Base-by-base conservation (phyloP, 2,329 filamentous ascomycete species). In the Nemania bipapillata region DNA sequence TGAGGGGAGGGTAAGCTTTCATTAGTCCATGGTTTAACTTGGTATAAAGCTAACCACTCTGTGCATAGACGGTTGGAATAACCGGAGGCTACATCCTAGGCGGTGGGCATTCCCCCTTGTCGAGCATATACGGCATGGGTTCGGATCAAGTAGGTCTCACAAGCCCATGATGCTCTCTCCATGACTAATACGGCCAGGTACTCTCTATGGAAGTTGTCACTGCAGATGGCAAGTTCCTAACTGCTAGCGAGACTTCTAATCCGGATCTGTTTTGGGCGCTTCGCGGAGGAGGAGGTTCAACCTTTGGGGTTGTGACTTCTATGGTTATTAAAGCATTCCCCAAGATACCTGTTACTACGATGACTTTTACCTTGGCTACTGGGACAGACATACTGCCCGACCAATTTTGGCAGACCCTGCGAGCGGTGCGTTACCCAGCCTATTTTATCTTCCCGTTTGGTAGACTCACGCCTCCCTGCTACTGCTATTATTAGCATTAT, bases 61-160 rank as follows among this genome's bases (percentile, higher is more conserved):
- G 17, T 11, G 15, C 24, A 40, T 40, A 78, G 70, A 85, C 83
- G 1, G 85, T 89, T 11, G 87, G 86, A 26, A 79, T 86, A 50
- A 79, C 80, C 6, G 85, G 85, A 28, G 83, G 83, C 4, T 85
- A 81, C 72, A 78, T 80, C 11, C 74, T 83, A 47, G 86, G 85
- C 12, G 87, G 85, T 50, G 87, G 87, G 0, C 86, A 89, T 75
- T 85, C 83, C 11, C 86, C 86, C 2, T 73, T 89, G 61, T 83
- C 83, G 11, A 80, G 81, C 61, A 74, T 83, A 42, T 84, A 84
- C 70, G 81, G 87, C 69, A 82, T 87, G 75, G 85, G 79, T 4
- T 82, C 83, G 30, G 86, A 87, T 73, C 83, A 86, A 54, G 74
- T 74, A 30, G 45, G 73, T 69, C 22, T n/a, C 24, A 12, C 7